Base-by-base conservation (phyloP, 306 rosid genomes). In the Senna siamea region DNA sequence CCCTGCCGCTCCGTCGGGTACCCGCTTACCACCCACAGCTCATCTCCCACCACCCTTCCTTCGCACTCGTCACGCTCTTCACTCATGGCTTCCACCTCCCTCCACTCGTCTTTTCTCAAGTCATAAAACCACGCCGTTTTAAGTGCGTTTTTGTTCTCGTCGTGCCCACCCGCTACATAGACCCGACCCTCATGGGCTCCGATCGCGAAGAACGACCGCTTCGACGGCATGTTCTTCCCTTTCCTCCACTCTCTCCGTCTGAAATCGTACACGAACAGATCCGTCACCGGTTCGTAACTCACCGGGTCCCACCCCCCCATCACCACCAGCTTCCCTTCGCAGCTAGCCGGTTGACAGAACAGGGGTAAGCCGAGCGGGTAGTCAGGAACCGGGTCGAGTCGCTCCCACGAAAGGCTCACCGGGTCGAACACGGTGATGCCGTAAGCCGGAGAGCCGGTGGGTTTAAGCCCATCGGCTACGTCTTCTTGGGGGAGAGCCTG, bases 281-380 rank as follows among this genome's bases (percentile, higher is more conserved):
- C 67, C 0, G 63, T 66, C 1, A 81, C 8, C 5, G 85, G 85
- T 28, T 66, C 76, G 41, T 78, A 84, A 6, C 53, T 78, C 19
- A 11, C 13, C 0, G 88, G 88, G 77, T 84, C 74, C 88, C 88
- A 84, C 15, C 88, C 88, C 0, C 88, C 88, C 81, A 84, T 71
- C 9, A 78, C 65, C n/a, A 84, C 83, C 0, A 84, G 77, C 26
- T 62, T 81, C n/a, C 74, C 85, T 4, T 72, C 85, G 51, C 72
- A 75, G 68, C 81, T 56, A 0, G 77, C 73, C 30, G 64, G 0
- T 4, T 84, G 88, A 63, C 79, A 84, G 66, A 84, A 84, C 40
- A 78, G 63, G 0, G 88, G 88, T 34, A 84, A 20, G 40, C 88
- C 88, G 9, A 9, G 1, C 0, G 81, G 54, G 70, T 71, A 84